Base-by-base conservation (phyloP, 2,329 filamentous ascomycete species). In the Penicillium sp. region DNA sequence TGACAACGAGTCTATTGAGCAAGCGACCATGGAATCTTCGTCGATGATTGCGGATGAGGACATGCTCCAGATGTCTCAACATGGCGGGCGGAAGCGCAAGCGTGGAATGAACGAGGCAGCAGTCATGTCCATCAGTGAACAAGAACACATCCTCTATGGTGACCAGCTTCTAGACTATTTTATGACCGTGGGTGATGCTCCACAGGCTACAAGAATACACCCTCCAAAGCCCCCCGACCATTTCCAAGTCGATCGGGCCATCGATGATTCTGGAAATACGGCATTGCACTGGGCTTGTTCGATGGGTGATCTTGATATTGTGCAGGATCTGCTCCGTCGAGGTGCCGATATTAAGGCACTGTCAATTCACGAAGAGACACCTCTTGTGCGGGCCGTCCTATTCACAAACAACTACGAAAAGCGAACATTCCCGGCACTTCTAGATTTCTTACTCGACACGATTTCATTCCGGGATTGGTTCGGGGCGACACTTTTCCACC, bases 371-470 rank as follows among this genome's bases (percentile, higher is more conserved):
- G 88, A 88, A 51, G 93, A 97, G 73, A 97, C 94, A 0, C 93
- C 94, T 0, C 83, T 99, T 29, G 97, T 99, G 84, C 88, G 92
- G 36, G 89, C 91, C 5, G 92, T 97, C 49, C 84, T 95, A 68
- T 99, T 97, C 72, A 97, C 93, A 39, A 99, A 99, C 72, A 96
- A 94, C 69, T 94, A 87, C 70, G 94, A 97, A 70, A 96, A 94
- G 75, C 85, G 91, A 60, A 92, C 90, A 0, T 97, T 97, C 75
- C 89, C 91, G 0, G 82, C 83, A 18, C 86, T 99, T 49, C 85
- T 96, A 63, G 88, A 89, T 59, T 85, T 96, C 57, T 82, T 99
- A 3, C 85, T 92, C 45, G 84, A 87, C 30, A 97, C 93, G 0
- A 85, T 96, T 32, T 86, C 88, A 46, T 84, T 85, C 52, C 83